These are phyloP conservation scores for Casuarina equisetifolia DNA, from an alignment of 306 rosid species.

Conservation along the genomic window DNA sequence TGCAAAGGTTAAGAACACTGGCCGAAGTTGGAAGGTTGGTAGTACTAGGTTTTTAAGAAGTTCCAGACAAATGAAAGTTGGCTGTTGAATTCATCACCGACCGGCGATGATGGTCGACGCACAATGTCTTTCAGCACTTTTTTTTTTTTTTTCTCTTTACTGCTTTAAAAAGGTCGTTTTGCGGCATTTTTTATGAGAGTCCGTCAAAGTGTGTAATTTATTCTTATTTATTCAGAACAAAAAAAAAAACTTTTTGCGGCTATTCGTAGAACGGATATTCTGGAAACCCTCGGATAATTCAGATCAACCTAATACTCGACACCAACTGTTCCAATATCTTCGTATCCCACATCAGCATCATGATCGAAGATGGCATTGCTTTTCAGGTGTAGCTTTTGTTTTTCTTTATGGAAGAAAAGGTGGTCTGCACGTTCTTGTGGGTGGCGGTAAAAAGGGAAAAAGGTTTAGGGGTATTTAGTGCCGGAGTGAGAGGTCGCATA, in stretches of 20 bases:
- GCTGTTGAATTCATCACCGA: conserved; percentile 19
- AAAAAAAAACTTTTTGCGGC: too few species aligned
- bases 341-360: not conserved
- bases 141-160: not conserved
- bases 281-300: too few species aligned
- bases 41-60: conserved; percentile 24
- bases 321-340: not conserved
- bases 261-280: too few species aligned
- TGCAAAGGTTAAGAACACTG: conserved; percentile 18
- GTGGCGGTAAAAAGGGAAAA: not conserved
- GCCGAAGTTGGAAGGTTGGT: conserved; percentile 13
- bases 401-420: conserved; percentile 23
- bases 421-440: conserved; percentile 40
- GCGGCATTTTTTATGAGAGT: too few species aligned
- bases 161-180: too few species aligned
- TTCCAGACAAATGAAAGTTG: conserved; percentile 45
- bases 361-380: too few species aligned
- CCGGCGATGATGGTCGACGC: too few species aligned
- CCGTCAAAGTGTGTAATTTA: too few species aligned
- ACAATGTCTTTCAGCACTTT: not conserved
- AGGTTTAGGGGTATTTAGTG: not conserved
- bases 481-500: conserved; percentile 1
- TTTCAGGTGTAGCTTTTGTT: conserved; percentile 15
- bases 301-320: too few species aligned
- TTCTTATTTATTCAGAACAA: too few species aligned